A percentile compares a stretch with the other conserved stretches of the same genome.
These are phyloP conservation scores for Selaginella tamariscina DNA, from an alignment of 75 land plant genomes.

Conservation along the genomic window DNA sequence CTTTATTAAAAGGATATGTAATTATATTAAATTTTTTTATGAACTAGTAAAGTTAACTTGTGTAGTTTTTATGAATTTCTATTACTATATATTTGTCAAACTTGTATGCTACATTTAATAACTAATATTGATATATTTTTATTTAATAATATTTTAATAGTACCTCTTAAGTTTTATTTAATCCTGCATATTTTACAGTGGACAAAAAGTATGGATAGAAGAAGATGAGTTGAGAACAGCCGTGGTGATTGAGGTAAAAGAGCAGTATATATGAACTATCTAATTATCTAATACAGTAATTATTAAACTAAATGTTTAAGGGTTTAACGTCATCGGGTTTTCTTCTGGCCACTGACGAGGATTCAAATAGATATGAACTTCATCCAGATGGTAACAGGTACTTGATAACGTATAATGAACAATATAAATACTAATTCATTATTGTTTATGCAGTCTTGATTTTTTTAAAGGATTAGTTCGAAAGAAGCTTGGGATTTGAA, in stretches of 20 bases:
- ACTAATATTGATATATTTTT: no score
- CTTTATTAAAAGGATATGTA: no score
- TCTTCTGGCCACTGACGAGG: constrained; percentile 63
- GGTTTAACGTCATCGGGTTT: constrained; percentile 88
- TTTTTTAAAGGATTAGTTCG: constrained; percentile 68
- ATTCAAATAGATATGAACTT: constrained; percentile 53
- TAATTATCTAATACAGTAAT: no score
- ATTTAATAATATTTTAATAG: no score
- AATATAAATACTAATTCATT: background rate
- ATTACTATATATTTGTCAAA: no score
- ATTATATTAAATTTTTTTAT: no score
- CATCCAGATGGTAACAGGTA: constrained; percentile 99
- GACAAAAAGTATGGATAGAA: constrained; percentile 62
- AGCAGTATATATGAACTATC: no score
- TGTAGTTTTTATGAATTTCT: no score
- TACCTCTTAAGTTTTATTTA: no score
- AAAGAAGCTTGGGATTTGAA: constrained; percentile 52
- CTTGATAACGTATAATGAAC: background rate
- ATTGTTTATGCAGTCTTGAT: constrained; percentile 45
- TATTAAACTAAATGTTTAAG: no score
- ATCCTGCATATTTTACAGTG: constrained; percentile 52
- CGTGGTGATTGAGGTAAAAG: constrained; percentile 1
- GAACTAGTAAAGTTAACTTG: no score
- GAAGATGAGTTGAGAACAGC: constrained; percentile 37
- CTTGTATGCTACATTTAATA: no score